phyloP scores from a whole-genome alignment of 1,139 yeast species.

The Eremothecium sinecaudum region DNA sequence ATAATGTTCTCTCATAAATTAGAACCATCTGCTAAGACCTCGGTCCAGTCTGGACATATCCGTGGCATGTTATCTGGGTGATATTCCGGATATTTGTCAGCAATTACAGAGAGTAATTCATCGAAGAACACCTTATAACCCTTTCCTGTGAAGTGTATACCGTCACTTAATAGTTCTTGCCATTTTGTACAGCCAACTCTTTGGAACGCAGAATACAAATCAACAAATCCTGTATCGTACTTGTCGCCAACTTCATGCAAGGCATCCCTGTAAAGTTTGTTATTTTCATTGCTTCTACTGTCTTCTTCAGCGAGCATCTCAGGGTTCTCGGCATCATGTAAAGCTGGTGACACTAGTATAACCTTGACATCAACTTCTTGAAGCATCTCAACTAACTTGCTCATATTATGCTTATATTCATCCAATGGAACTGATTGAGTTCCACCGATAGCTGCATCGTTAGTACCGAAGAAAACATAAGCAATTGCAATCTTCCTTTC shows the following conservation, averaged over 20 bases:
- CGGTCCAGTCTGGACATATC: slow-evolving; percentile 36
- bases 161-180: slow-evolving; percentile 40
- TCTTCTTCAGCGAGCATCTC: slow-evolving; percentile 27
- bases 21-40: slow-evolving; percentile 23
- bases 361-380: slow-evolving; percentile 36
- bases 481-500: slow-evolving; percentile 39
- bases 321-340: slow-evolving; percentile 34
- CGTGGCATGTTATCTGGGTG: slow-evolving; percentile 33
- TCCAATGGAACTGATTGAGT: slow-evolving; percentile 48
- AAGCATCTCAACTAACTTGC: slow-evolving; percentile 35
- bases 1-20: too few relatives aligned
- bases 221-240: slow-evolving; percentile 42
- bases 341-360: slow-evolving; percentile 58
- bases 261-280: slow-evolving; percentile 43
- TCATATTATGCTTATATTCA: slow-evolving; percentile 41
- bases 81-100: slow-evolving; percentile 39
- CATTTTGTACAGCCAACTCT: slow-evolving; percentile 20
- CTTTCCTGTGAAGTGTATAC: slow-evolving; percentile 57
- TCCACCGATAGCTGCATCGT: slow-evolving; percentile 48
- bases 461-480: slow-evolving; percentile 66
- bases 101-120: slow-evolving; percentile 36
- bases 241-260: slow-evolving; percentile 39
- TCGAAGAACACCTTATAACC: slow-evolving; percentile 49
- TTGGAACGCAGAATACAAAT: slow-evolving; percentile 42
- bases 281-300: slow-evolving; percentile 35